These are phyloP conservation scores for Termitomyces sp. DNA, from an alignment of 768 basidiomycete genomes.

Conservation along the genomic window DNA sequence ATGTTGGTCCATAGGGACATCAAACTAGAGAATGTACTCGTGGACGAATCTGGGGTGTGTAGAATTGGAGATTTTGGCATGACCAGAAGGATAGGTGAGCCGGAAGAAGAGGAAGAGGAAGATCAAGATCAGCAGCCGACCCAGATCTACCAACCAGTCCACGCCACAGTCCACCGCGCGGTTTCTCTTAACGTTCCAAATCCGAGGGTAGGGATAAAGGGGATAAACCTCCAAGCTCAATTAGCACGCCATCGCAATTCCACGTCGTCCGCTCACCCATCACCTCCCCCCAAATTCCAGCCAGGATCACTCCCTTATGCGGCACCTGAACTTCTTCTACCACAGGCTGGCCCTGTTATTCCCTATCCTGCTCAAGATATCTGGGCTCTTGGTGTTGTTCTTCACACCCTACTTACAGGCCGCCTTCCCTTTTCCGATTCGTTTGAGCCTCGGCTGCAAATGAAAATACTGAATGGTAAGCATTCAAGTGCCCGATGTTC, in stretches of 20 bases:
- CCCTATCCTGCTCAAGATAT: constrained; percentile 84
- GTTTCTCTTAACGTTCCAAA: constrained; percentile 37
- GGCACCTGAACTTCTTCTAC: constrained; percentile 80
- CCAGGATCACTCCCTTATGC: constrained; percentile 91
- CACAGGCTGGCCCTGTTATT: constrained; percentile 41
- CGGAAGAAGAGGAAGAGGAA: constrained; percentile 33
- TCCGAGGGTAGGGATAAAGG: constrained; percentile 38
- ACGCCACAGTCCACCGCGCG: constrained; percentile 35
- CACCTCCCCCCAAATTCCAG: constrained; percentile 39
- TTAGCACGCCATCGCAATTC: constrained; percentile 50
- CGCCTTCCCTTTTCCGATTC: constrained; percentile 85
- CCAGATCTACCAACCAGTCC: constrained; percentile 14
- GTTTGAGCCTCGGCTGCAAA: constrained; percentile 88
- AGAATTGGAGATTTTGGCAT: constrained; percentile 86
- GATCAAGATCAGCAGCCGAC: constrained; percentile 25
- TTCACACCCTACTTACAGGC: constrained; percentile 83
- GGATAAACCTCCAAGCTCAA: constrained; percentile 19
- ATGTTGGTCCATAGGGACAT: constrained; percentile 88
- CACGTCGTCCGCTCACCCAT: constrained; percentile 30
- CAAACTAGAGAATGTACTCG: constrained; percentile 95
- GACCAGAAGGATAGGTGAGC: constrained; percentile 61
- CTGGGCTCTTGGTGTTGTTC: constrained; percentile 92
- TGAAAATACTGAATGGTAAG: constrained; percentile 86
- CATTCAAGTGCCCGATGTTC: constrained; percentile 1
- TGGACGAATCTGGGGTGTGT: constrained; percentile 87